A percentile compares a stretch with the other conserved stretches of the same genome.
Evolutionary conservation across 805 yeast genomes (phyloP).

Genomic region (Starmera dryadoides): DNA sequence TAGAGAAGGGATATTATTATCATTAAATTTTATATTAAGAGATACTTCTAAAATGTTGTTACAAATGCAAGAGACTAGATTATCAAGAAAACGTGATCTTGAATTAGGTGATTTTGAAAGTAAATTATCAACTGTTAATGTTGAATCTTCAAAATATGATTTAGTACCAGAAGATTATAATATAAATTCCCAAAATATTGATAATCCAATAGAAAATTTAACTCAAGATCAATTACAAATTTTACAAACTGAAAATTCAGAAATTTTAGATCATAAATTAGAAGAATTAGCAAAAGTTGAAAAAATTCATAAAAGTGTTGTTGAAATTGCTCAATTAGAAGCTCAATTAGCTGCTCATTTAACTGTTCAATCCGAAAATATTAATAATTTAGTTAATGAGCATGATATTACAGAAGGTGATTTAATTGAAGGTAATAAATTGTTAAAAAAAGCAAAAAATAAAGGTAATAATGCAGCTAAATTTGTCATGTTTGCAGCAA

Average conservation of each 20-base stretch:
- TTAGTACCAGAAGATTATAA: constrained; percentile 5
- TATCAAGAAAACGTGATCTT: constrained; percentile 17
- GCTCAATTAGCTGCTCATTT: constrained; percentile 69
- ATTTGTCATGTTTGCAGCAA: constrained; percentile 46
- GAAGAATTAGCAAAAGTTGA: constrained; percentile 55
- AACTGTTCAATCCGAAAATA: constrained; percentile 63
- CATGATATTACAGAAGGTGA: constrained; percentile 63
- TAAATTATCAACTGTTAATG: constrained; percentile 8
- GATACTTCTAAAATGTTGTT: constrained; percentile 17
- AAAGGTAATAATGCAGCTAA: constrained; percentile 57
- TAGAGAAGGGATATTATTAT: constrained; percentile 14
- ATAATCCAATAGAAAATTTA: constrained; percentile 21
- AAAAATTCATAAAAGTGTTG: constrained; percentile 50
- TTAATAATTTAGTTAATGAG: constrained; percentile 53
- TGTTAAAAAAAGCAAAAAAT: constrained; percentile 59
- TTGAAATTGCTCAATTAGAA: constrained; percentile 71
- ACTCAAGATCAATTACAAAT: constrained; percentile 50
- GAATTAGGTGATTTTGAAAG: constrained; percentile 10
- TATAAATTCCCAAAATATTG: constrained; percentile 4
- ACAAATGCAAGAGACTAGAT: constrained; percentile 19
- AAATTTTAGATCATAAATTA: constrained; percentile 45
- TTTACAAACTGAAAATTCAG: constrained; percentile 52
- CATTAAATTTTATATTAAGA: constrained; percentile 13
- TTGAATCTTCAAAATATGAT: constrained; percentile 20
- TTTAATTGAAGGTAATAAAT: constrained; percentile 63